Conservation (phyloP, 768 basidiomycete genomes). For the Boletus eberwhitei region DNA sequence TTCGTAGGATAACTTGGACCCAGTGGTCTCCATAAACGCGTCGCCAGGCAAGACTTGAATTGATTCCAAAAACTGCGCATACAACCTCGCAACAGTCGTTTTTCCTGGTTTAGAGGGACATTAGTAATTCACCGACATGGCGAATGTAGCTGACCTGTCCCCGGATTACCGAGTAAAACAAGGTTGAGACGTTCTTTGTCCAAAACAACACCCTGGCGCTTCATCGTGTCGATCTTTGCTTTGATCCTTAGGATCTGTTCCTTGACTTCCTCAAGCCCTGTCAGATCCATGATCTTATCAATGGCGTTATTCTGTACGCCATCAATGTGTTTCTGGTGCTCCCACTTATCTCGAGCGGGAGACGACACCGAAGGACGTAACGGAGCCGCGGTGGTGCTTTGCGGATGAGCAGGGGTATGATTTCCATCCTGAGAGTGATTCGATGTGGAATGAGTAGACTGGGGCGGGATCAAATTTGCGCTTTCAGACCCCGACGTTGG, state of each 20-base stretch:
- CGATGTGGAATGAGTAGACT: background rate
- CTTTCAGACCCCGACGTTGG: background rate
- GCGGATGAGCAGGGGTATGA: background rate
- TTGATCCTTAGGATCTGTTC: conserved; percentile 53
- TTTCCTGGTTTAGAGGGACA: conserved; percentile 1
- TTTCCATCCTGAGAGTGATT: conserved; percentile 1
- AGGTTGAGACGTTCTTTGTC: conserved; percentile 59
- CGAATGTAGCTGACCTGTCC: conserved; percentile 67
- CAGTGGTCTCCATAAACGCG: conserved; percentile 60
- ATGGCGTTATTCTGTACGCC: conserved; percentile 50
- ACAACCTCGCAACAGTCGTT: conserved; percentile 44
- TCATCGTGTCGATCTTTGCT: conserved; percentile 44
- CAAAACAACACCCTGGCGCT: conserved; percentile 48
- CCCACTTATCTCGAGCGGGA: conserved; percentile 15
- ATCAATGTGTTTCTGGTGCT: conserved; percentile 43
- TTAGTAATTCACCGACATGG: background rate
- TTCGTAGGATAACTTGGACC: conserved; percentile 54
- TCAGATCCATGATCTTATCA: conserved; percentile 66
- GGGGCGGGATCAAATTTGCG: background rate
- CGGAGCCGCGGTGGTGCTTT: background rate
- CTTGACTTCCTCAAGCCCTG: conserved; percentile 65
- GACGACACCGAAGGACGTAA: conserved; percentile 9
- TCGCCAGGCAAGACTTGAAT: conserved; percentile 50
- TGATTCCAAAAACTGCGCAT: conserved; percentile 59
- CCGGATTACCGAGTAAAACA: conserved; percentile 64